Evolutionary conservation across 2,329 filamentous ascomycete genomes (phyloP).

Genomic region (Ophiostoma tasmaniense): DNA sequence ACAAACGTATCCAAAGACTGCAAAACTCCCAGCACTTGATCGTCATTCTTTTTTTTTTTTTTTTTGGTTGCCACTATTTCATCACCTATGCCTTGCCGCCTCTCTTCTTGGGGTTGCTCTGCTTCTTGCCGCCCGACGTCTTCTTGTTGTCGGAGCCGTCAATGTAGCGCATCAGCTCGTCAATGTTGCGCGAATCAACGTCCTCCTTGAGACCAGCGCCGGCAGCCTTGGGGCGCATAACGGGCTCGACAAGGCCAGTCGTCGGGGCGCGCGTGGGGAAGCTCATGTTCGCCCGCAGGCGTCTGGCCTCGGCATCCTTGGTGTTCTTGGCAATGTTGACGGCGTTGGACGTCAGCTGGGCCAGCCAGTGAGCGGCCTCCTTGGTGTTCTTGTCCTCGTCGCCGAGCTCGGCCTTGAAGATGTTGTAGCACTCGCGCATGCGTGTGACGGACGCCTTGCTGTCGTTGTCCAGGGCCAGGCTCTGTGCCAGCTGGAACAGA

Average conservation of each 20-base stretch:
- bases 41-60: constrained; percentile 1
- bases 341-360: constrained; percentile 91
- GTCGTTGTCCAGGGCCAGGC: constrained; percentile 89
- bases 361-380: constrained; percentile 92
- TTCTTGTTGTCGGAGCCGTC: constrained; percentile 59
- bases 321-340: constrained; percentile 90
- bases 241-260: constrained; percentile 31
- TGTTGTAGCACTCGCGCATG: constrained; percentile 95
- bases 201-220: constrained; percentile 29
- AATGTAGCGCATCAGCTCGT: constrained; percentile 90
- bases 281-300: constrained; percentile 60
- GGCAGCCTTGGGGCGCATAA: constrained; percentile 28
- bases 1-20: neutral
- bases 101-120: constrained; percentile 47
- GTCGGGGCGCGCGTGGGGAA: constrained; percentile 58
- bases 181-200: constrained; percentile 75
- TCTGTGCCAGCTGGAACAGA: constrained; percentile 93
- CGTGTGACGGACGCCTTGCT: constrained; percentile 81
- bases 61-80: neutral
- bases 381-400: constrained; percentile 94
- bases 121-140: constrained; percentile 26
- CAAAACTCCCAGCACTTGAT: neutral
- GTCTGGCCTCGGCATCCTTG: constrained; percentile 71
- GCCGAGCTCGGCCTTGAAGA: constrained; percentile 82
- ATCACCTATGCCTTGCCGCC: neutral